Evolutionary conservation across 2,329 filamentous ascomycete genomes (phyloP).

Genomic region (Harringtonia lauricola): DNA sequence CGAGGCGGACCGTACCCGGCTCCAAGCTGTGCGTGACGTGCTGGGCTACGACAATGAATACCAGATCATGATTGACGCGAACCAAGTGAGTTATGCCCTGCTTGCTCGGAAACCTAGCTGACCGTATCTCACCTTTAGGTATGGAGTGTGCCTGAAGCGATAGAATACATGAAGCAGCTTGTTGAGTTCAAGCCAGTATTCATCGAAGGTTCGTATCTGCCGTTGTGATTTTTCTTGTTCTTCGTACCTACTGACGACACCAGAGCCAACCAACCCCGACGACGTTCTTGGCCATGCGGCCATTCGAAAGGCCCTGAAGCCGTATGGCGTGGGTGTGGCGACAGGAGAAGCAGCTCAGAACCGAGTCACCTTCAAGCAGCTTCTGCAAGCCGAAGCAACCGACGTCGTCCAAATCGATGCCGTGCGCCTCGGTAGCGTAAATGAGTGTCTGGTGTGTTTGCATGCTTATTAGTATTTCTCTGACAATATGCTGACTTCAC

Average conservation of each 20-base stretch:
- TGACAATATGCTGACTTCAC: too few relatives aligned
- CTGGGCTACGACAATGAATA: conserved; percentile 64
- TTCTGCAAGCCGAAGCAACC: conserved; percentile 68
- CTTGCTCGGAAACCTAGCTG: background rate
- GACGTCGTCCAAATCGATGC: conserved; percentile 87
- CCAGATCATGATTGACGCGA: conserved; percentile 84
- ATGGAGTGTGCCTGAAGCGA: conserved; percentile 83
- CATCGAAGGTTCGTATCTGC: conserved; percentile 52
- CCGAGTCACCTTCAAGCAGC: conserved; percentile 87
- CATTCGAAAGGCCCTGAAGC: conserved; percentile 66
- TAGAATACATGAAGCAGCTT: conserved; percentile 74
- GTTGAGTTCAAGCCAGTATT: conserved; percentile 83
- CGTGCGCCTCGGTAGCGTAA: conserved; percentile 79
- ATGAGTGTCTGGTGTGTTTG: too few relatives aligned
- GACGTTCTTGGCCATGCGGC: conserved; percentile 82
- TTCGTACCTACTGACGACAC: too few relatives aligned
- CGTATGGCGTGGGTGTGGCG: conserved; percentile 69
- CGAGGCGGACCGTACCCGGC: conserved; percentile 57
- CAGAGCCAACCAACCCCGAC: conserved; percentile 80
- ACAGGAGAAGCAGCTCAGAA: conserved; percentile 96
- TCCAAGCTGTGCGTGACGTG: conserved; percentile 64
- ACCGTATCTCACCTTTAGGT: background rate
- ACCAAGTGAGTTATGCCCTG: conserved; percentile 58
- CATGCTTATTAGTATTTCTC: too few relatives aligned
- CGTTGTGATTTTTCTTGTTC: too few relatives aligned